Base-by-base conservation (phyloP, 345 rosid genomes). In the Odontarrhena argentea region DNA sequence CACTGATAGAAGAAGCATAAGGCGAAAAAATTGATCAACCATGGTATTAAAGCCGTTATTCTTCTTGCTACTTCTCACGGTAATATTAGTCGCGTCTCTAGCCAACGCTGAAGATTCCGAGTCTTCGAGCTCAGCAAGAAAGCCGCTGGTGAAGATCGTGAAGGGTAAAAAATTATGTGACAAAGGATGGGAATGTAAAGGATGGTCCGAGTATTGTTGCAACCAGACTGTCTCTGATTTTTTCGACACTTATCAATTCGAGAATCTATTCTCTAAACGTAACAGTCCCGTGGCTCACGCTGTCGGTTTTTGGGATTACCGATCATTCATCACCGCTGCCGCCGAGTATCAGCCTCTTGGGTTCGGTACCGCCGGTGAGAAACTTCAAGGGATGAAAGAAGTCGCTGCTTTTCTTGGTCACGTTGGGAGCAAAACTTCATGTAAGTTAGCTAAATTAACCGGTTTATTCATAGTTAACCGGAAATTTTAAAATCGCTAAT, bases 161-260 rank as follows among this genome's bases (percentile, higher is more conserved):
- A 81, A 84, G 71, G 89, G 89, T 8, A 86, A 84, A 82, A 86
- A 81, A 49, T 2, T 84, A 64, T 88, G 92, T 36, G 84, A 73
- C 76, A 81, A 77, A 69, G 89, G 96, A 42, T 84, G 96, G 96
- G 96, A 88, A 59, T 88, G 96, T 44, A 86, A 88, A 74, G 86
- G 83, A 13, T 71, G 67, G 46, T 88, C 96, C 4, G 68, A 62
- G 55, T 80, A 75, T 52, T 88, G 96, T 44, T 88, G 96, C 68
- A 88, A 88, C 80, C 82, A 81, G 1, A 83, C 92, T 13, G 79
- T 88, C 46, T 84, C 89, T 9, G 89, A 86, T 68, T 77, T 62
- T 69, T 88, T 86, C 72, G 82, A 88, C 35, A 75, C 96, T 0
- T 88, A 88, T 50, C 96, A 86, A 40, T 88, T 88, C 49, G 96